A percentile compares a stretch with the other conserved stretches of the same genome.
phyloP scores from a whole-genome alignment of 306 rosid species.

The Mucuna pruriens region DNA sequence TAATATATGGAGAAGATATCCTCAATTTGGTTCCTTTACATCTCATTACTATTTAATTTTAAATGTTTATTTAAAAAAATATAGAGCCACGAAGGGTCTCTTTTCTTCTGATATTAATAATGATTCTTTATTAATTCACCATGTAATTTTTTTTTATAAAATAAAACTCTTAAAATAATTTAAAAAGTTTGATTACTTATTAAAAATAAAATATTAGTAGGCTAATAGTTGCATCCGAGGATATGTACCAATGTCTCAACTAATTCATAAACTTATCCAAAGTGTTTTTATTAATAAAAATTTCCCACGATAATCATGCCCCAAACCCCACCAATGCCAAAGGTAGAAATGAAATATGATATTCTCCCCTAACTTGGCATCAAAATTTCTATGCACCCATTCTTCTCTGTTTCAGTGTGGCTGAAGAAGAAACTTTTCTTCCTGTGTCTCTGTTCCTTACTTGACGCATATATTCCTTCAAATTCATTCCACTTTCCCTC shows the following conservation, averaged over 20 bases:
- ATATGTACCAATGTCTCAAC: neutral
- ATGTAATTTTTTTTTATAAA: too few species aligned
- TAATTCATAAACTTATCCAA: slow-evolving; percentile 17
- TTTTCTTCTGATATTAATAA: too few species aligned
- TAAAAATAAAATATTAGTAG: too few species aligned
- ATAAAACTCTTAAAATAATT: too few species aligned
- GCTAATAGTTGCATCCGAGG: neutral
- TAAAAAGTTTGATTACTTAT: too few species aligned
- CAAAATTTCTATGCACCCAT: neutral
- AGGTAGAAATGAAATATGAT: neutral
- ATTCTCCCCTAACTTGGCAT: neutral
- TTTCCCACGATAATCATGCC: slow-evolving; percentile 9
- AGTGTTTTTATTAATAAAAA: slow-evolving; percentile 1
- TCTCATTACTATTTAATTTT: too few species aligned
- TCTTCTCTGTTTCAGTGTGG: slow-evolving; percentile 31
- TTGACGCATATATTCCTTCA: slow-evolving; percentile 58
- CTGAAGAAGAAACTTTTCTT: slow-evolving; percentile 41
- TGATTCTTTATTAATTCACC: too few species aligned
- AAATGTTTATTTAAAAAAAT: too few species aligned
- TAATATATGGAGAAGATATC: too few species aligned
- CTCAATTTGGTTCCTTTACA: too few species aligned
- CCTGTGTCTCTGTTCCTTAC: slow-evolving; percentile 31
- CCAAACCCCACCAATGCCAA: slow-evolving; percentile 8
- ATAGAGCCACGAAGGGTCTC: too few species aligned
- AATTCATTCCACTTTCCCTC: slow-evolving; percentile 42